phyloP scores from a whole-genome alignment of 768 basidiomycete species.

The Mycena albidolilacea region DNA sequence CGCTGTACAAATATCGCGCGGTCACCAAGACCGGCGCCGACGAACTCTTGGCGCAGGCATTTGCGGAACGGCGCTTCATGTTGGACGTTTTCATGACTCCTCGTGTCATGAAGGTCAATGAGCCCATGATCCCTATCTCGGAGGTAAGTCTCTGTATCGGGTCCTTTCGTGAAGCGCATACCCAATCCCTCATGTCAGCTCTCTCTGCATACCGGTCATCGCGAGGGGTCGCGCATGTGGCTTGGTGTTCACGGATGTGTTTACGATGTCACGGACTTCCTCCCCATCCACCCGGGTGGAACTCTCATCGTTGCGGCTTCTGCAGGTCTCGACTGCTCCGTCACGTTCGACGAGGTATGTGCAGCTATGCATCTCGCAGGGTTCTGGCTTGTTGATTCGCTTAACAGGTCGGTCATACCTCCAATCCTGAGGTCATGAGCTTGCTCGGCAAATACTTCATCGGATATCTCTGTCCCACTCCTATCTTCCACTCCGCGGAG shows the following conservation, averaged over 20 bases:
- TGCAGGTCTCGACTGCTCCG: conserved; percentile 5
- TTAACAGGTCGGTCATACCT: conserved; percentile 3
- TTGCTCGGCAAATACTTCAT: conserved; percentile 8
- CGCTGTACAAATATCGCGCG: conserved; percentile 7
- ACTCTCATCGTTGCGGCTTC: conserved; percentile 1
- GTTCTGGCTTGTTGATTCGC: neutral
- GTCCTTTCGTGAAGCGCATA: conserved; percentile 1
- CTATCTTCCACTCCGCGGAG: conserved; percentile 3
- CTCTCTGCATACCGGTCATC: conserved; percentile 3
- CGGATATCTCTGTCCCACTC: conserved; percentile 7
- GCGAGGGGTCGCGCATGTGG: conserved; percentile 7
- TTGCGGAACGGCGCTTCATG: conserved; percentile 4
- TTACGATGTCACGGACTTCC: conserved; percentile 6
- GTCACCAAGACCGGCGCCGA: conserved; percentile 1
- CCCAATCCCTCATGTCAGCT: conserved; percentile 1
- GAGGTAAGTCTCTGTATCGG: neutral
- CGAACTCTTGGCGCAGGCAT: conserved; percentile 3
- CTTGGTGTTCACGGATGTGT: conserved; percentile 7
- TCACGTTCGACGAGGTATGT: conserved; percentile 3
- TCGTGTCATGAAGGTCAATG: conserved; percentile 5
- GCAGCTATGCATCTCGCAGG: neutral
- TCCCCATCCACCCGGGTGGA: conserved; percentile 5
- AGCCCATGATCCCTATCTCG: conserved; percentile 1
- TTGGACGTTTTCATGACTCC: conserved; percentile 6
- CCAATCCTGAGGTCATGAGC: conserved; percentile 3